Evolutionary conservation across 2,329 filamentous ascomycete genomes (phyloP).

Genomic region (Aspergillus quadrilineatus): DNA sequence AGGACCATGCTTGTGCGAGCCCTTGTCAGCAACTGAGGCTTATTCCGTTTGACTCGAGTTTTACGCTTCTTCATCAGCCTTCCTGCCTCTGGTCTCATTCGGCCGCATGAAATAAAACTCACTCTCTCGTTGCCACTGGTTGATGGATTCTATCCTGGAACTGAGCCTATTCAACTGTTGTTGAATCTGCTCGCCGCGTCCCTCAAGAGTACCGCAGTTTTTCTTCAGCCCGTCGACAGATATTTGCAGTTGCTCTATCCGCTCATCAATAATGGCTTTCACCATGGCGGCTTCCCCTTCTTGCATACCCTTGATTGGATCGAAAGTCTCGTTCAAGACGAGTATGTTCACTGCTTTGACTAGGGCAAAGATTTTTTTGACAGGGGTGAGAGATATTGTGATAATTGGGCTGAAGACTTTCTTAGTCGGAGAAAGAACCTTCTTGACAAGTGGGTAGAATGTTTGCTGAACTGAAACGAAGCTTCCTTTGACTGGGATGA

Average conservation of each 20-base stretch:
- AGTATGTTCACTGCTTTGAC: not conserved
- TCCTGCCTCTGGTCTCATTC: not conserved
- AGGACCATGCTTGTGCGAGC: too few relatives aligned
- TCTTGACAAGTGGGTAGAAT: not conserved
- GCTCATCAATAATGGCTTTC: not conserved
- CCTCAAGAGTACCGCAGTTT: not conserved
- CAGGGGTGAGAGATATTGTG: not conserved
- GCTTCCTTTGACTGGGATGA: not conserved
- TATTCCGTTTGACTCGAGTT: not conserved
- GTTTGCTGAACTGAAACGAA: not conserved
- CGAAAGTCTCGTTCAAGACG: not conserved
- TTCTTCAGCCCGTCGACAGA: not conserved
- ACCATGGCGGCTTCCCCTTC: not conserved
- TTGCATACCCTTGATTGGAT: not conserved
- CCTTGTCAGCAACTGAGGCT: too few relatives aligned
- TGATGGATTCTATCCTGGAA: not conserved
- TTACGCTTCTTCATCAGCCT: not conserved
- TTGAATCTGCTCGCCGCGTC: not conserved
- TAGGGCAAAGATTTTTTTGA: not conserved
- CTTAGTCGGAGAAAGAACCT: not conserved
- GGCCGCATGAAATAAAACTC: not conserved
- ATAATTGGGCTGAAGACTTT: not conserved
- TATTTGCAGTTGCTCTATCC: not conserved
- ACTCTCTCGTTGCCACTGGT: not conserved
- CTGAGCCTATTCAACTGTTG: not conserved